A percentile compares a stretch with the other conserved stretches of the same genome.
These are phyloP conservation scores for Areca catechu DNA, from an alignment of 176 grass and related monocot species.

Conservation along the genomic window DNA sequence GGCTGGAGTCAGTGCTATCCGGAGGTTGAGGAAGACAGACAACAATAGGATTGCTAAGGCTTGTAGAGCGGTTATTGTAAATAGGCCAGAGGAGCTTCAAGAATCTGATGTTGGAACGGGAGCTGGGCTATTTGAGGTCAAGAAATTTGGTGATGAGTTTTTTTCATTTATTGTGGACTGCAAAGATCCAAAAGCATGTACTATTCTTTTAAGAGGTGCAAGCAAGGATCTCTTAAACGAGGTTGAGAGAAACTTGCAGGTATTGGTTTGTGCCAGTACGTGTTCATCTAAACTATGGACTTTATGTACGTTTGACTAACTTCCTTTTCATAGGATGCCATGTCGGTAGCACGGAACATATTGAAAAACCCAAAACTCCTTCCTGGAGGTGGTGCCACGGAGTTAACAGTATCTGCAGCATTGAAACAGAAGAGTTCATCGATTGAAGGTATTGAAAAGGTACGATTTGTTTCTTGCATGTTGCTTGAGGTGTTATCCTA, in stretches of 20 bases:
- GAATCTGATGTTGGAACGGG: slow-evolving; percentile 93
- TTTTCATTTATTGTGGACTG: slow-evolving; percentile 89
- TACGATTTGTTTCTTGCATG: slow-evolving; percentile 7
- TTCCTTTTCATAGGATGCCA: slow-evolving; percentile 52
- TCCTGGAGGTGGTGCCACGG: slow-evolving; percentile 91
- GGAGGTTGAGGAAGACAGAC: slow-evolving; percentile 86
- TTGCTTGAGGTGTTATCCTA: too few species aligned
- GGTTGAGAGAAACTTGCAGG: slow-evolving; percentile 96
- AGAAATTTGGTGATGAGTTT: slow-evolving; percentile 96
- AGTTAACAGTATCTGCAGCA: slow-evolving; percentile 86
- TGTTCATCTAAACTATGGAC: slow-evolving; percentile 5
- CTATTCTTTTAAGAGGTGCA: slow-evolving; percentile 89
- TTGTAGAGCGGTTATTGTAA: slow-evolving; percentile 90
- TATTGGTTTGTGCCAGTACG: slow-evolving; percentile 12
- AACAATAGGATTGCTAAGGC: slow-evolving; percentile 95
- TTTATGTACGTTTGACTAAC: background rate
- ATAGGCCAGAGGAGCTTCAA: slow-evolving; percentile 95
- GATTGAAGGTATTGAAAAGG: slow-evolving; percentile 97
- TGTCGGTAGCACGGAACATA: slow-evolving; percentile 92
- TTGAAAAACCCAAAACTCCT: slow-evolving; percentile 93
- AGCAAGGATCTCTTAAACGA: slow-evolving; percentile 97
- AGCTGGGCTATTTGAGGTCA: slow-evolving; percentile 89
- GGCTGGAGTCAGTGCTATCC: slow-evolving; percentile 90
- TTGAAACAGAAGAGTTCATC: slow-evolving; percentile 90
- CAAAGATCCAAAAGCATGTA: slow-evolving; percentile 97